A percentile compares a stretch with the other conserved stretches of the same genome.
Evolutionary conservation across 306 rosid species (phyloP).

Genomic region (Corylus americana): DNA sequence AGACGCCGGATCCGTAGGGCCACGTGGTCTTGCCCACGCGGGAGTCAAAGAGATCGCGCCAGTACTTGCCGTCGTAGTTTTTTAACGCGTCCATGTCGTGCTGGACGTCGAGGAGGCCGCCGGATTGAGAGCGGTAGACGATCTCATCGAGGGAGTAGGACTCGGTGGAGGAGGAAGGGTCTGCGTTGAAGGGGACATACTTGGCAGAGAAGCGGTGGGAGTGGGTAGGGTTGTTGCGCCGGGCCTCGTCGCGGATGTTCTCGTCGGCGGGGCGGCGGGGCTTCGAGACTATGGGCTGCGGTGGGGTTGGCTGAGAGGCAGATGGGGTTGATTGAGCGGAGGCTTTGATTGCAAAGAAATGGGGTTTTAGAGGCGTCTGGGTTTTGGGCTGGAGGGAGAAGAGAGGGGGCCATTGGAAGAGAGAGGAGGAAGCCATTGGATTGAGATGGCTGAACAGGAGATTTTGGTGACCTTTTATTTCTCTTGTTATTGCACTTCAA

Average conservation of each 20-base stretch:
- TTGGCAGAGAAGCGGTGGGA: conserved; percentile 63
- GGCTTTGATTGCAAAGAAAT: conserved; percentile 12
- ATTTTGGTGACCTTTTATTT: background rate
- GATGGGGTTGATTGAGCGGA: conserved; percentile 28
- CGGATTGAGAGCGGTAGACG: conserved; percentile 75
- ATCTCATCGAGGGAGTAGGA: conserved; percentile 87
- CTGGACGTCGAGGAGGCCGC: conserved; percentile 74
- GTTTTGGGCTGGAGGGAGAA: conserved; percentile 28
- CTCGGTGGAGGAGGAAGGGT: conserved; percentile 44
- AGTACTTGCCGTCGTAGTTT: conserved; percentile 63
- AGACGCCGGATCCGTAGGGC: conserved; percentile 90
- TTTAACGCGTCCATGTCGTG: conserved; percentile 70
- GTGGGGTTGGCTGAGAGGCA: conserved; percentile 15
- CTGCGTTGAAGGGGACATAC: conserved; percentile 73
- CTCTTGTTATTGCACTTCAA: background rate
- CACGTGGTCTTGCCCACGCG: conserved; percentile 77
- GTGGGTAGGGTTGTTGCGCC: conserved; percentile 51
- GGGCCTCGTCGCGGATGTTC: conserved; percentile 81
- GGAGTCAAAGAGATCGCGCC: conserved; percentile 80
- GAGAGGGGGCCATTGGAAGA: conserved; percentile 36
- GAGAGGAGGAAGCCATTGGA: conserved; percentile 43
- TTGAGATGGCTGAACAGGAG: background rate
- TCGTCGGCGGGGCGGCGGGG: conserved; percentile 61
- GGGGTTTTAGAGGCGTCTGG: conserved; percentile 23
- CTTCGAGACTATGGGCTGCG: conserved; percentile 33